These are phyloP conservation scores for Nigrograna mackinnonii DNA, from an alignment of 2,329 filamentous ascomycete species.

Conservation along the genomic window DNA sequence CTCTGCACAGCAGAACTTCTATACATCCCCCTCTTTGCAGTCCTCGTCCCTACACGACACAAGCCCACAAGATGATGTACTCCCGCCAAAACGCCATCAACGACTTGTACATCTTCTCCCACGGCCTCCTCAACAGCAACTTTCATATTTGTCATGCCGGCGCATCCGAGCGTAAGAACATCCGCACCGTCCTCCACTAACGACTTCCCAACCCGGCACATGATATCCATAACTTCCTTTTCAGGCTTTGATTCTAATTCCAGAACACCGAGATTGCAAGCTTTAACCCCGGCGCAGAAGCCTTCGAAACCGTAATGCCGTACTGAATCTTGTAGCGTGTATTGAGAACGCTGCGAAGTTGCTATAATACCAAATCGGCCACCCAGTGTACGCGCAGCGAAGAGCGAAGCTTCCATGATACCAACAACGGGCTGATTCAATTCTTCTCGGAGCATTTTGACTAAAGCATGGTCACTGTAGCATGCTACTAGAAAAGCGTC, in stretches of 20 bases:
- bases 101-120: conserved; percentile 49
- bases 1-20: conserved; percentile 43
- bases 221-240: conserved; percentile 42
- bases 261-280: conserved; percentile 48
- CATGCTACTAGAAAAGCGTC: conserved; percentile 55
- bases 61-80: conserved; percentile 51
- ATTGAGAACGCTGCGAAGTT: conserved; percentile 43
- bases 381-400: conserved; percentile 55
- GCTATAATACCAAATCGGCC: conserved; percentile 51
- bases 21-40: conserved; percentile 50
- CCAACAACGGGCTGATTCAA: conserved; percentile 50
- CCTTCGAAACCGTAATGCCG: conserved; percentile 45
- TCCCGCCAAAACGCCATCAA: conserved; percentile 56
- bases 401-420: conserved; percentile 57
- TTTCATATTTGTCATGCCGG: conserved; percentile 54
- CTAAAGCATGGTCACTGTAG: conserved; percentile 54
- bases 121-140: conserved; percentile 52
- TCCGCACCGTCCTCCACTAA: conserved; percentile 49
- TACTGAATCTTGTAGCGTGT: conserved; percentile 46
- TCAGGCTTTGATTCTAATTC: conserved; percentile 47
- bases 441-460: conserved; percentile 52
- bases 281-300: conserved; percentile 48
- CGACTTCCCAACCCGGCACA: conserved; percentile 43
- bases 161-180: conserved; percentile 50
- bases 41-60: conserved; percentile 50